These are phyloP conservation scores for Punica granatum DNA, from an alignment of 345 rosid genomes.

Conservation along the genomic window DNA sequence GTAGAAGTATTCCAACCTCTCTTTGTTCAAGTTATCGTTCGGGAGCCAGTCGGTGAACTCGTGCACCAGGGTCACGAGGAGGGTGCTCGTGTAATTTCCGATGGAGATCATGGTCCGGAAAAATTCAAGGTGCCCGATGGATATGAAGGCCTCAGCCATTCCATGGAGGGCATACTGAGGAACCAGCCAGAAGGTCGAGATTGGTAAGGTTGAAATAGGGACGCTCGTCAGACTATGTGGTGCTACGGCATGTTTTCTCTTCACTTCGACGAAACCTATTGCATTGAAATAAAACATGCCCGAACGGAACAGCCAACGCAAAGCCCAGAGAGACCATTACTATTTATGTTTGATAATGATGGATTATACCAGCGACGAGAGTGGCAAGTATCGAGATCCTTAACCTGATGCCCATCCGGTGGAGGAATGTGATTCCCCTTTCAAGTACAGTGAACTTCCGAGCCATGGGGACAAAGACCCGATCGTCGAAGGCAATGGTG, in stretches of 20 bases:
- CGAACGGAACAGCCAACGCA: no score
- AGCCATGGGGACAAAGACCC: slow-evolving; percentile 42
- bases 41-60: slow-evolving; percentile 77
- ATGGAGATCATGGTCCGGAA: slow-evolving; percentile 64
- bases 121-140: slow-evolving; percentile 74
- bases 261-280: slow-evolving; percentile 48
- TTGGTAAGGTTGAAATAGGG: slow-evolving; percentile 37
- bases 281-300: background rate
- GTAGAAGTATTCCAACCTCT: slow-evolving; percentile 74
- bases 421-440: slow-evolving; percentile 67
- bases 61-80: slow-evolving; percentile 62
- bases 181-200: slow-evolving; percentile 69
- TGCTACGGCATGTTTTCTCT: slow-evolving; percentile 46
- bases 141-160: slow-evolving; percentile 80
- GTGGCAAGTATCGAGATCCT: slow-evolving; percentile 68
- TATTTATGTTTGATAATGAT: no score
- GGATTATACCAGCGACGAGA: slow-evolving; percentile 46
- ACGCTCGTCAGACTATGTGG: slow-evolving; percentile 29
- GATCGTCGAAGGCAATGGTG: slow-evolving; percentile 67
- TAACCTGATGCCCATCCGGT: slow-evolving; percentile 81
- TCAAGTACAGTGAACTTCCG: slow-evolving; percentile 65
- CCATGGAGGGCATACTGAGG: slow-evolving; percentile 82
- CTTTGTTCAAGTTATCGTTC: slow-evolving; percentile 58
- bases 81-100: slow-evolving; percentile 67
- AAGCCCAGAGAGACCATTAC: no score